Conservation (phyloP, 2,329 filamentous ascomycete species). For the Venturiaceae sp. region DNA sequence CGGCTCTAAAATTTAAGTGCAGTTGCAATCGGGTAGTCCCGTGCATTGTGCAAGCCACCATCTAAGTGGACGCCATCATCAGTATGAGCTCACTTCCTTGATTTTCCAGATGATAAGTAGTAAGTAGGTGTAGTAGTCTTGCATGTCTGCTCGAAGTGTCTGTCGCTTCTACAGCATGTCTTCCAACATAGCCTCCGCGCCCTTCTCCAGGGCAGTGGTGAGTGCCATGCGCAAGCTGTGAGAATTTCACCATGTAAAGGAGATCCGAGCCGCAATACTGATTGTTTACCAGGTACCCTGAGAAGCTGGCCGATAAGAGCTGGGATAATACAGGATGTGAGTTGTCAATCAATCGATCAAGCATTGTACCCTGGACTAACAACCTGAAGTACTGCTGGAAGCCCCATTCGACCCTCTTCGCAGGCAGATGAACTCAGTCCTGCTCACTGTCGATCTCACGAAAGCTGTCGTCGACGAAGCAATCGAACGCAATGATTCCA, state of each 20-base stretch:
- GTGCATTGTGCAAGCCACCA: too few species aligned
- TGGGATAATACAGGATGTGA: slow-evolving; percentile 91
- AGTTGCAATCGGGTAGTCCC: too few species aligned
- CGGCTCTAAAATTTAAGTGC: too few species aligned
- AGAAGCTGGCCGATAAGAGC: slow-evolving; percentile 74
- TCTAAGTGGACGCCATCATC: too few species aligned
- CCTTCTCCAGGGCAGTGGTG: slow-evolving; percentile 61
- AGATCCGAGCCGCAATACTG: neutral
- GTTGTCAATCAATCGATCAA: slow-evolving; percentile 10
- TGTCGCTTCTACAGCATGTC: slow-evolving; percentile 29
- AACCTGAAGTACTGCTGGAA: slow-evolving; percentile 53
- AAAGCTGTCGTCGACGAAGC: slow-evolving; percentile 84
- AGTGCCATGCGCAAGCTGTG: slow-evolving; percentile 71
- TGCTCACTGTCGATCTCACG: slow-evolving; percentile 87
- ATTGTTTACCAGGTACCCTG: slow-evolving; percentile 60
- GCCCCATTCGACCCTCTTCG: slow-evolving; percentile 50
- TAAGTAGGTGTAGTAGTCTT: neutral
- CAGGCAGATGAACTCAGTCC: slow-evolving; percentile 54
- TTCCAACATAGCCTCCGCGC: slow-evolving; percentile 34
- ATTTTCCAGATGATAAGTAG: neutral
- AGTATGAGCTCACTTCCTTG: too few species aligned
- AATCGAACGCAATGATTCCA: slow-evolving; percentile 62
- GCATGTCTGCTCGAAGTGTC: slow-evolving; percentile 1
- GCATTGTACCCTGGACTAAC: neutral
- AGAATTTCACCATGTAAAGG: slow-evolving; percentile 22